These are phyloP conservation scores for Fistulinella prunicolor DNA, from an alignment of 768 basidiomycete species.

Conservation along the genomic window DNA sequence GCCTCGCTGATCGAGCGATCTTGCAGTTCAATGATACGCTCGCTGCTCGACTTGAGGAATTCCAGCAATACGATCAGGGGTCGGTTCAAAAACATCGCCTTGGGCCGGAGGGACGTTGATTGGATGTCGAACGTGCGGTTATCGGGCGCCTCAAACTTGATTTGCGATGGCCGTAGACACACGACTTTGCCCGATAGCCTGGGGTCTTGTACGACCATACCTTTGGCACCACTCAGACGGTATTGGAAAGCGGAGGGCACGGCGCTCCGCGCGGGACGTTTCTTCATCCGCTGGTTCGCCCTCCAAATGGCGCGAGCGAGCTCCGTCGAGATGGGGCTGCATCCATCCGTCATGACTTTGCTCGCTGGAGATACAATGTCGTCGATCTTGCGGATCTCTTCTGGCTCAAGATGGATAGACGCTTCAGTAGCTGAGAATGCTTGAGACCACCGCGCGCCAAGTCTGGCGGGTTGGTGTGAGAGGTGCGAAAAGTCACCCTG, in stretches of 20 bases:
- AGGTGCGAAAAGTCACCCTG: slow-evolving; percentile 42
- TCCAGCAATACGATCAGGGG: slow-evolving; percentile 50
- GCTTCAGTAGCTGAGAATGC: slow-evolving; percentile 53
- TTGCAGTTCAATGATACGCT: slow-evolving; percentile 39
- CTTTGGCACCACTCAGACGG: slow-evolving; percentile 46
- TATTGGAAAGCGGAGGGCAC: slow-evolving; percentile 44
- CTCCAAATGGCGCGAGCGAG: slow-evolving; percentile 37
- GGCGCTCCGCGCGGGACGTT: slow-evolving; percentile 10
- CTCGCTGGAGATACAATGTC: slow-evolving; percentile 31
- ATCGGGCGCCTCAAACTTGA: slow-evolving; percentile 43
- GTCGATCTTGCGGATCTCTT: slow-evolving; percentile 33
- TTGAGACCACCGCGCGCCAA: slow-evolving; percentile 53
- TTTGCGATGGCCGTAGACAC: slow-evolving; percentile 43
- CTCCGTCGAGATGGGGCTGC: slow-evolving; percentile 42
- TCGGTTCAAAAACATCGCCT: slow-evolving; percentile 43
- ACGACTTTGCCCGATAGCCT: slow-evolving; percentile 35
- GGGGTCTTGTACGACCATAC: slow-evolving; percentile 46
- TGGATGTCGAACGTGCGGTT: slow-evolving; percentile 46
- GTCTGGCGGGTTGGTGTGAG: slow-evolving; percentile 41
- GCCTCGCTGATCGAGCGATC: slow-evolving; percentile 36
- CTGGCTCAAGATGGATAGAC: slow-evolving; percentile 34
- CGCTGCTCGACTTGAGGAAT: slow-evolving; percentile 36
- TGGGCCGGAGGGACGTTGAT: slow-evolving; percentile 42
- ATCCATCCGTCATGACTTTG: slow-evolving; percentile 50
- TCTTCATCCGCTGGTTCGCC: slow-evolving; percentile 32